Conservation (phyloP, 116 monocot species). For the Iris pallida region DNA sequence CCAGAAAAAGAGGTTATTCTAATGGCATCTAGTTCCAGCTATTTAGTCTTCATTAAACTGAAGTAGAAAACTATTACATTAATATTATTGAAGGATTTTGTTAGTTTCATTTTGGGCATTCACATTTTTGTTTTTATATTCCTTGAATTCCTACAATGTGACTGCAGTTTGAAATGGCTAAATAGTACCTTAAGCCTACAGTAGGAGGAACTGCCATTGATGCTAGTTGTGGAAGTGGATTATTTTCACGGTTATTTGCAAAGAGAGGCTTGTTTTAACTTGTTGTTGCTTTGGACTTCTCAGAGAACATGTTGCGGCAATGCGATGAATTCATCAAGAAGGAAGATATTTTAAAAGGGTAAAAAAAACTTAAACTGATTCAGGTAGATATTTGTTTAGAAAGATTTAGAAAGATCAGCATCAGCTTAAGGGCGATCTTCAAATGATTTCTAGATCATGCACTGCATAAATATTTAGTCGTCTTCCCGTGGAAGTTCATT, state of each 20-base stretch:
- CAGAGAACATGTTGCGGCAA: conserved; percentile 91
- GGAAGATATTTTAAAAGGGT: conserved; percentile 70
- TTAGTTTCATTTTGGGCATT: neutral
- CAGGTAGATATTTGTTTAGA: neutral
- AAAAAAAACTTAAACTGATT: neutral
- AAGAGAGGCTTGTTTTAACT: conserved; percentile 67
- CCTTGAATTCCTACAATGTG: neutral
- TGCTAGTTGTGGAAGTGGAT: conserved; percentile 96
- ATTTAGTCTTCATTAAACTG: neutral
- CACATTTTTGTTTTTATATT: neutral
- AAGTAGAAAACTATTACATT: neutral
- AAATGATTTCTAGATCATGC: no score
- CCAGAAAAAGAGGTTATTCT: conserved; percentile 70
- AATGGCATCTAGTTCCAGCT: neutral
- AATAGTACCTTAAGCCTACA: conserved; percentile 62
- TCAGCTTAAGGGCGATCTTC: neutral
- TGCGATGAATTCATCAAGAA: conserved; percentile 62
- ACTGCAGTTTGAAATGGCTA: conserved; percentile 93
- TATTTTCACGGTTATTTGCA: conserved; percentile 85
- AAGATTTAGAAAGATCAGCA: no score
- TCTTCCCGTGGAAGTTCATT: no score
- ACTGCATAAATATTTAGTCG: no score
- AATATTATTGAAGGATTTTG: neutral
- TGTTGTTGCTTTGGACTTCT: conserved; percentile 92
- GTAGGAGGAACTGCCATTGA: conserved; percentile 84